Conservation (phyloP, 768 basidiomycete species). For the Termitomyces sp. region DNA sequence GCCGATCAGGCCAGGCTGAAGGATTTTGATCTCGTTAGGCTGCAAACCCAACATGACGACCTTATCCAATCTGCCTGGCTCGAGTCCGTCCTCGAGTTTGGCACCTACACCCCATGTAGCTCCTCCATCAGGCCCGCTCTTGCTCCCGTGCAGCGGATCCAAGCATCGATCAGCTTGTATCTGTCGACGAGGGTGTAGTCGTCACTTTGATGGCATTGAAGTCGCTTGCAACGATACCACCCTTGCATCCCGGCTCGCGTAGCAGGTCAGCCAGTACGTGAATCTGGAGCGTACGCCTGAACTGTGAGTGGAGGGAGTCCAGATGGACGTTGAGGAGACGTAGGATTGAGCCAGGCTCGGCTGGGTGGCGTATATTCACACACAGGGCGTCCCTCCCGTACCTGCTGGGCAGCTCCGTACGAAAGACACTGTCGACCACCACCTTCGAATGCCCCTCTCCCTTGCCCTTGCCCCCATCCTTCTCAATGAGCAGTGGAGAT, state of each 20-base stretch:
- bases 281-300: constrained; percentile 29
- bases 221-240: constrained; percentile 45
- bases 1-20: constrained; percentile 33
- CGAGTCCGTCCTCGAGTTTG: constrained; percentile 23
- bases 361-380: constrained; percentile 22
- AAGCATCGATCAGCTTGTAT: constrained; percentile 38
- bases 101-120: constrained; percentile 31
- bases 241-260: constrained; percentile 29
- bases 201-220: constrained; percentile 26
- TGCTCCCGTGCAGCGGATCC: constrained; percentile 33
- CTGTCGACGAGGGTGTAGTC: not conserved
- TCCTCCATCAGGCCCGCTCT: constrained; percentile 25
- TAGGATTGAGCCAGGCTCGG: constrained; percentile 17
- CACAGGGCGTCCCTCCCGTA: constrained; percentile 25
- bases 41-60: constrained; percentile 34
- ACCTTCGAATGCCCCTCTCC: constrained; percentile 15
- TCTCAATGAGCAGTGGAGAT: constrained; percentile 18
- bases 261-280: constrained; percentile 31
- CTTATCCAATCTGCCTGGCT: constrained; percentile 37
- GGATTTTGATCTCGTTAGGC: constrained; percentile 31
- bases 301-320: constrained; percentile 25
- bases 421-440: constrained; percentile 26
- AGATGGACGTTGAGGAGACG: constrained; percentile 30
- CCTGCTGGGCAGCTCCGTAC: constrained; percentile 32
- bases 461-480: constrained; percentile 16